Conservation (phyloP, 2,329 filamentous ascomycete genomes). For the Diaporthe citrichinensis region DNA sequence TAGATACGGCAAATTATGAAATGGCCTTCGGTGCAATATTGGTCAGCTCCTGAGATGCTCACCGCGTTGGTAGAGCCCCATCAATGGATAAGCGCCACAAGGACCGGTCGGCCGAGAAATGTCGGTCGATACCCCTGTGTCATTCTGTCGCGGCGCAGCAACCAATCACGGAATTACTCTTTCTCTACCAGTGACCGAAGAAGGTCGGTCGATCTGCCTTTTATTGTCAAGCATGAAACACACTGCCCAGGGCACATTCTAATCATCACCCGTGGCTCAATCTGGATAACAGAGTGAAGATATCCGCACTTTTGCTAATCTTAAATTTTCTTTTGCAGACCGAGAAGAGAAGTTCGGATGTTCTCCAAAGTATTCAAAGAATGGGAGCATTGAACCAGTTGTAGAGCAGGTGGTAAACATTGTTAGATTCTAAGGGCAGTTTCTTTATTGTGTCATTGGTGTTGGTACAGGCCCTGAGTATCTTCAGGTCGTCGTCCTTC, state of each 20-base stretch:
- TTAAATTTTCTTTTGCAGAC: not conserved
- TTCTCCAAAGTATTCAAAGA: not conserved
- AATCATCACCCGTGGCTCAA: not conserved
- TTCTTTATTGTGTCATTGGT: not conserved
- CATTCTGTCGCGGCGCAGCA: not conserved
- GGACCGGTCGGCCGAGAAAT: not conserved
- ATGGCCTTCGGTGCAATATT: not conserved
- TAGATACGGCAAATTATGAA: not conserved
- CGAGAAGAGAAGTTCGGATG: too few relatives aligned
- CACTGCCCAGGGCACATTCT: not conserved
- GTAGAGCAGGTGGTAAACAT: not conserved
- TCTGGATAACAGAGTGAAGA: too few relatives aligned
- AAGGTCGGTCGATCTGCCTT: not conserved
- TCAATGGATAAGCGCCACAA: not conserved
- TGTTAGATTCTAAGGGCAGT: not conserved
- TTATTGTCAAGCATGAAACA: not conserved
- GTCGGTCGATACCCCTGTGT: not conserved
- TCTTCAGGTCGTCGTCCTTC: not conserved
- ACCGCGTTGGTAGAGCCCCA: not conserved
- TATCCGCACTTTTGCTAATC: too few relatives aligned
- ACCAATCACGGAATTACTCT: not conserved
- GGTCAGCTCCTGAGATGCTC: not conserved
- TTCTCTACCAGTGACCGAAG: not conserved
- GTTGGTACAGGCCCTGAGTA: not conserved
- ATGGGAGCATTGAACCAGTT: not conserved